Percentiles rank a stretch among this genome's conserved stretches.
Conservation (phyloP, 2,329 filamentous ascomycete genomes). For the Thelonectria blattea region DNA sequence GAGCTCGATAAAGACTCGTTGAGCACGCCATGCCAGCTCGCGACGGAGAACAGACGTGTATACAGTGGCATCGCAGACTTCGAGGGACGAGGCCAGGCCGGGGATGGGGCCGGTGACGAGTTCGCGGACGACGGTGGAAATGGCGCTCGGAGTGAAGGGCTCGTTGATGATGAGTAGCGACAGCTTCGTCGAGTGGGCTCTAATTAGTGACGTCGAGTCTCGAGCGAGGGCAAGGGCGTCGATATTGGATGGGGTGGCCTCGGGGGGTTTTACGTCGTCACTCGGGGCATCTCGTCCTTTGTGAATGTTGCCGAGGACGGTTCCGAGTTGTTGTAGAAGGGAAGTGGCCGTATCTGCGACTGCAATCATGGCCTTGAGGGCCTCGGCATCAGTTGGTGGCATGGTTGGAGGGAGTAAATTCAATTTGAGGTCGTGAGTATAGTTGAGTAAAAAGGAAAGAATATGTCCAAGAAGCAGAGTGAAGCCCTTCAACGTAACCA, state of each 20-base stretch:
- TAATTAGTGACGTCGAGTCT: constrained; percentile 75
- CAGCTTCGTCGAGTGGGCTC: constrained; percentile 85
- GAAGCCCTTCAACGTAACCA: neutral
- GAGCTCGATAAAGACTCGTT: constrained; percentile 68
- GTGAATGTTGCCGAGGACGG: constrained; percentile 49
- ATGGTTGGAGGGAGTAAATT: constrained; percentile 22
- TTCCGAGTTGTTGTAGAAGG: constrained; percentile 52
- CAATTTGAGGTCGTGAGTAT: neutral
- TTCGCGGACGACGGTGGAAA: constrained; percentile 72
- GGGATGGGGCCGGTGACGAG: constrained; percentile 77
- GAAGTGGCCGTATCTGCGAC: constrained; percentile 46
- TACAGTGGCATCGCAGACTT: constrained; percentile 64
- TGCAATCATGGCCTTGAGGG: constrained; percentile 47
- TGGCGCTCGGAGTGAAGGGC: constrained; percentile 82
- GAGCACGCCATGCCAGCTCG: constrained; percentile 67
- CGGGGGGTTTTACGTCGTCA: neutral
- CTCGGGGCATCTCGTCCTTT: constrained; percentile 23
- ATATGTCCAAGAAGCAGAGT: neutral
- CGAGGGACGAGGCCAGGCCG: constrained; percentile 72
- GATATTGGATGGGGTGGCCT: constrained; percentile 39
- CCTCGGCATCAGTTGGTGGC: constrained; percentile 34
- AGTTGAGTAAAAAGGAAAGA: neutral
- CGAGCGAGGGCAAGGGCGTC: constrained; percentile 72
- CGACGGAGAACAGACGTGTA: constrained; percentile 69
- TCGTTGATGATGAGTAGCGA: constrained; percentile 86